Evolutionary conservation across 345 rosid genomes (phyloP).

Genomic region (Psidium friedrichsthalianum): DNA sequence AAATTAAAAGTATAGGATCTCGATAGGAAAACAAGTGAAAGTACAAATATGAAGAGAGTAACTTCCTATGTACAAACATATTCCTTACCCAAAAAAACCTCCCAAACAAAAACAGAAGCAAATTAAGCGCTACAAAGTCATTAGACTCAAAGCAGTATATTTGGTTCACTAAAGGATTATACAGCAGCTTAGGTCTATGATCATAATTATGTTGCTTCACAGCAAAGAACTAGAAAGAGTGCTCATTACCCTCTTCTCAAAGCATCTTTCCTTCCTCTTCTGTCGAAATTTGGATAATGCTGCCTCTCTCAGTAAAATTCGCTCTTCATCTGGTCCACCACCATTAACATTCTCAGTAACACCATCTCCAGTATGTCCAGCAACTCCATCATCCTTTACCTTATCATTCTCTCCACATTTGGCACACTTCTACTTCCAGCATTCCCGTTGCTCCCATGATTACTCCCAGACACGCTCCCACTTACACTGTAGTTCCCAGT

Average conservation of each 20-base stretch:
- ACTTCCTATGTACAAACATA: not conserved
- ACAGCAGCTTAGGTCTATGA: not conserved
- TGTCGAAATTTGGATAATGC: conserved; percentile 59
- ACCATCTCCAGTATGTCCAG: conserved; percentile 27
- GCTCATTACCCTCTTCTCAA: conserved; percentile 51
- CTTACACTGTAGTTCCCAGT: conserved; percentile 49
- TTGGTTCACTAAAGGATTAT: not conserved
- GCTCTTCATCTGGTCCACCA: conserved; percentile 17
- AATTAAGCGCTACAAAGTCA: not conserved
- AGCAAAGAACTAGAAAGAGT: not conserved
- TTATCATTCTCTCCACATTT: conserved; percentile 31
- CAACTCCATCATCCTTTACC: conserved; percentile 42
- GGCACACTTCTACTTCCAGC: conserved; percentile 41
- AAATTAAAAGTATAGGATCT: not conserved
- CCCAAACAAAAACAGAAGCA: not conserved
- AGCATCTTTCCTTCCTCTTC: conserved; percentile 79
- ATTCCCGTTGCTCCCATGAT: conserved; percentile 51
- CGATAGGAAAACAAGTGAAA: not conserved
- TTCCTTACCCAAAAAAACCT: too few species aligned
- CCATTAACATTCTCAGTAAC: conserved; percentile 10
- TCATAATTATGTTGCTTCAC: not conserved
- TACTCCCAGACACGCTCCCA: conserved; percentile 63
- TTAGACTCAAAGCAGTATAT: not conserved
- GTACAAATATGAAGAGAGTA: not conserved
- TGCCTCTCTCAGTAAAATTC: conserved; percentile 44